phyloP scores from a whole-genome alignment of 2,329 filamentous ascomycete genomes.

The Penicillium paneum region DNA sequence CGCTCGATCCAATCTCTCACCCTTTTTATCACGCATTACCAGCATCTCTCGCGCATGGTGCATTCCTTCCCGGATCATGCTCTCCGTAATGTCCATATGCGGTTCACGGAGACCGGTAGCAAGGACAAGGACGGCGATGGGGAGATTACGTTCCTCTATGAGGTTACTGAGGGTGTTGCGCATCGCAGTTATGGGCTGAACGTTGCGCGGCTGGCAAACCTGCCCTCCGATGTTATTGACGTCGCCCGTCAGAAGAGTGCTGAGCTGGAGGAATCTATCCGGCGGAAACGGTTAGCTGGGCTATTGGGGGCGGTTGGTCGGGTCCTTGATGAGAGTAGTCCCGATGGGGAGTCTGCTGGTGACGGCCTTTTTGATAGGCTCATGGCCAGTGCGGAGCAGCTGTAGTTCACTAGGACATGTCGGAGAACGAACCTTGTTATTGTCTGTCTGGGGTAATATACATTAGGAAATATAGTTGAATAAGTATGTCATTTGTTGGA shows the following conservation, averaged over 20 bases:
- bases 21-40: conserved; percentile 97
- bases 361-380: conserved; percentile 31
- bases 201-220: conserved; percentile 78
- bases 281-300: conserved; percentile 56
- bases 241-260: conserved; percentile 74
- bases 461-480: too few species aligned
- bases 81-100: conserved; percentile 90
- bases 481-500: too few species aligned
- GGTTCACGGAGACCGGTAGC: conserved; percentile 61
- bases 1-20: conserved; percentile 71
- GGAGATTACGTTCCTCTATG: conserved; percentile 91
- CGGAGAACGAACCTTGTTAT: too few species aligned
- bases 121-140: conserved; percentile 65
- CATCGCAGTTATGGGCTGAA: conserved; percentile 94
- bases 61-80: conserved; percentile 63
- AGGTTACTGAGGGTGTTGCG: conserved; percentile 84
- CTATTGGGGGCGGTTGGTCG: conserved; percentile 31
- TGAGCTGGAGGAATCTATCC: conserved; percentile 73
- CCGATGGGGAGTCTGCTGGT: conserved; percentile 7
- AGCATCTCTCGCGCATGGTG: conserved; percentile 73
- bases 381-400: conserved; percentile 32
- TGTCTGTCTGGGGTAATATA: too few species aligned
- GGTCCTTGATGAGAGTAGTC: conserved; percentile 18
- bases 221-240: conserved; percentile 74
- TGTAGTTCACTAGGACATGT: conserved; percentile 18